Evolutionary conservation across 2,329 filamentous ascomycete genomes (phyloP), one percentile per base, ranked within the genome.

Genomic region (Allantophomopsis lycopodina): DNA sequence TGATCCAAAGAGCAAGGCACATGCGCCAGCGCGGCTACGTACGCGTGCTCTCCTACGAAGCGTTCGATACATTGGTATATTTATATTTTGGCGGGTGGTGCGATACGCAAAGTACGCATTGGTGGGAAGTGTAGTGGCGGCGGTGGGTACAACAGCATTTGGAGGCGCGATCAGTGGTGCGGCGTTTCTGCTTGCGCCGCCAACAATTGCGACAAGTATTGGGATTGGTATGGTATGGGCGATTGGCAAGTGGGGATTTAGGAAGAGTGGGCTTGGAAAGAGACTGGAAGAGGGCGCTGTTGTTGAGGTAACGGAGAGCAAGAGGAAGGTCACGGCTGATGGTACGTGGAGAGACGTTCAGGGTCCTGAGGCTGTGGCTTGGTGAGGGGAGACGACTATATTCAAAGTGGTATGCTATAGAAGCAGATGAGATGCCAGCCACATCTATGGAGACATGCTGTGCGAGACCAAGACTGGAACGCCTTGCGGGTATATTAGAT

Each of bases 381-480:
- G 53, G 54, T 56, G 42, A 42, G 14, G 20, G n/a, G 28, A 14
- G 16, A 12, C 14, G 8, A 7, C 5, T 8, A 14, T n/a, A 7
- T 7, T 7, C 20, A n/a, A 12, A 6, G 5, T 5, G n/a, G 30
- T 7, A 13, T 17, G 7, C 28, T 18, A 23, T 28, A 17, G 30
- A 40, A 40, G 71, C 67, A 42, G 61, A 63, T 1, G 61, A 57
- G 1, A 68, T 48, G 1, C 61, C 62, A 0, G 66, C 58, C 7
- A 73, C 62, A 46, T 75, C 71, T 63, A 71, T 70, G 50, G 71
- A n/a, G 23, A 28, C 23, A 28, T 28, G 23, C 8, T 28, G 11
- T 28, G 8, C 5, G 8, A 28, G 18, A 7, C 10, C 23, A 28
- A 28, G 10, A 8, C 11, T 12, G 23, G 23, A 28, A 28, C 3